phyloP scores from a whole-genome alignment of 345 rosid species.

The Ailanthus altissimus region DNA sequence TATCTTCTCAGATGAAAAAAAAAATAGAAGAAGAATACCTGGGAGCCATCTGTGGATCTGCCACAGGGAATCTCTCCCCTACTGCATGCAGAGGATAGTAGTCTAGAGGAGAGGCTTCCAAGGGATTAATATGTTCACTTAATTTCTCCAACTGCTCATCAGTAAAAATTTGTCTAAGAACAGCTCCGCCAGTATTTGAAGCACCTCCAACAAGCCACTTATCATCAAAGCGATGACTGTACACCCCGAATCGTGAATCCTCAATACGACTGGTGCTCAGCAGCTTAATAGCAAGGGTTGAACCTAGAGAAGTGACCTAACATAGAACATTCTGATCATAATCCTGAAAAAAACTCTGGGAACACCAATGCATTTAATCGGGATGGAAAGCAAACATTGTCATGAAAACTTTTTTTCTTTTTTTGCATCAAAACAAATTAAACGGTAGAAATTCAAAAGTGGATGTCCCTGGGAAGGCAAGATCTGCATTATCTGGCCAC shows the following conservation, averaged over 20 bases:
- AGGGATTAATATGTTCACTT: conserved; percentile 71
- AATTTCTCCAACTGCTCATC: conserved; percentile 68
- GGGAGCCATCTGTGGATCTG: conserved; percentile 82
- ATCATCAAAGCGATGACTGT: conserved; percentile 92
- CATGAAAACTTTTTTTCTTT: neutral
- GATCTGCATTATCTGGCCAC: neutral
- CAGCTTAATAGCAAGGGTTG: conserved; percentile 87
- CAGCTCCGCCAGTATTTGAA: conserved; percentile 96
- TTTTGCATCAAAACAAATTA: neutral
- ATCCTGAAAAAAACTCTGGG: neutral
- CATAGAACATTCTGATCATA: neutral
- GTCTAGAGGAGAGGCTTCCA: conserved; percentile 63
- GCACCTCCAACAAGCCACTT: conserved; percentile 99
- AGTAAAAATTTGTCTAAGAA: conserved; percentile 73
- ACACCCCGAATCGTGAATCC: conserved; percentile 91
- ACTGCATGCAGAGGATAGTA: conserved; percentile 73
- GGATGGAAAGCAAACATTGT: neutral
- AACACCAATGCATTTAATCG: neutral
- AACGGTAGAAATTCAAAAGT: neutral
- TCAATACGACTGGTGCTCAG: conserved; percentile 78
- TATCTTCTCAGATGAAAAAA: neutral
- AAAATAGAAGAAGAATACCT: conserved; percentile 38
- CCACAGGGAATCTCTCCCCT: conserved; percentile 89
- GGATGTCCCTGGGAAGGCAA: neutral
- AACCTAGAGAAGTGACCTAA: conserved; percentile 92